Evolutionary conservation across 768 basidiomycete species (phyloP).

Genomic region (Lentinula boryana): DNA sequence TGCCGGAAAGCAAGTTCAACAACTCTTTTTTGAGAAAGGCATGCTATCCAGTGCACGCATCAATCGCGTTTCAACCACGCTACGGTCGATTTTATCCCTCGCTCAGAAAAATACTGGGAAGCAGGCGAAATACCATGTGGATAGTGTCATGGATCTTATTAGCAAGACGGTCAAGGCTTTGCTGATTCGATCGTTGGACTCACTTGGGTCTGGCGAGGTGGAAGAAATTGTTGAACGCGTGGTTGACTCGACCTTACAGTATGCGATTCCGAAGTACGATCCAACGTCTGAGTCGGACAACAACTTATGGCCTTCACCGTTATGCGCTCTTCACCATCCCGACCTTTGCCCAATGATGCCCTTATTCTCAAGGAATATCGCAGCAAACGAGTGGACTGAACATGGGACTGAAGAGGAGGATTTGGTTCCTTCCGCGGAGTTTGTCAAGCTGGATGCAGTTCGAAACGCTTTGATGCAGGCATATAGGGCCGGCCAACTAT

Average conservation of each 20-base stretch:
- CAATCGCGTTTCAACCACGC: constrained; percentile 51
- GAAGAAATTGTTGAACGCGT: constrained; percentile 61
- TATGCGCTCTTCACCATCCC: constrained; percentile 58
- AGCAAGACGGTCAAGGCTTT: constrained; percentile 59
- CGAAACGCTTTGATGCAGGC: constrained; percentile 53
- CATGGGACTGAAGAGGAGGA: not conserved
- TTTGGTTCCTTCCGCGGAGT: constrained; percentile 9
- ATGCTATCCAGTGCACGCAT: constrained; percentile 60
- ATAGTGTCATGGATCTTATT: constrained; percentile 74
- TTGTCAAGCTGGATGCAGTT: constrained; percentile 26
- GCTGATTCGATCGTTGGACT: constrained; percentile 39
- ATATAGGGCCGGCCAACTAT: constrained; percentile 53
- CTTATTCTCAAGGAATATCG: not conserved
- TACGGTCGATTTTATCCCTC: constrained; percentile 48
- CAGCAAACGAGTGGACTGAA: not conserved
- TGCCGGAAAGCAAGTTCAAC: constrained; percentile 35
- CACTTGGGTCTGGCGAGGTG: constrained; percentile 56
- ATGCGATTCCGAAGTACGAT: constrained; percentile 62
- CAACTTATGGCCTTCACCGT: constrained; percentile 47
- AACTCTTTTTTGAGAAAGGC: constrained; percentile 61
- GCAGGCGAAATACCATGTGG: constrained; percentile 46
- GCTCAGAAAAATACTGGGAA: constrained; percentile 27
- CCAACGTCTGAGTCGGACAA: constrained; percentile 29
- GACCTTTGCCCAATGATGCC: constrained; percentile 33
- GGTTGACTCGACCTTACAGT: constrained; percentile 70